A percentile compares a stretch with the other conserved stretches of the same genome.
These are phyloP conservation scores for Tetrahymena thermophila DNA, from an alignment of 73 alveolate genomes.

Conservation along the genomic window DNA sequence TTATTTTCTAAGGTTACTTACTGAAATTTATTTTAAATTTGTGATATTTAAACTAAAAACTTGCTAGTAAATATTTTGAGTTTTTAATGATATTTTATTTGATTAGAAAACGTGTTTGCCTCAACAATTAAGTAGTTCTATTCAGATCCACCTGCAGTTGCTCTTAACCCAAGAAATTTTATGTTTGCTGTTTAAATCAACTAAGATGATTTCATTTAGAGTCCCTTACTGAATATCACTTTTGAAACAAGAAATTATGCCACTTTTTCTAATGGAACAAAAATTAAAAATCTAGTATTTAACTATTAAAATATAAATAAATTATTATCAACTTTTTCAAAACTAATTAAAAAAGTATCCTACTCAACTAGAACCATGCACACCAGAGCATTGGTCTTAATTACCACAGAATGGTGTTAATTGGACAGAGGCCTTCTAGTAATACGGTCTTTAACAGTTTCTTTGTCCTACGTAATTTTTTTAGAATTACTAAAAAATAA, in stretches of 20 bases:
- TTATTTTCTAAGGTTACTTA: not conserved
- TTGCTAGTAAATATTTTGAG: not conserved
- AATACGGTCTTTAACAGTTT: not conserved
- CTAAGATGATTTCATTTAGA: not conserved
- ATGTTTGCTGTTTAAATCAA: not conserved
- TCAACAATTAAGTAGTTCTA: not conserved
- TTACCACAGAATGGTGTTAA: not conserved
- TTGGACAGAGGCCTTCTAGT: not conserved
- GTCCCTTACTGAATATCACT: not conserved
- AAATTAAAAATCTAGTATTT: not conserved
- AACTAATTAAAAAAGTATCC: not conserved
- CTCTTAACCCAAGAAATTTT: not conserved
- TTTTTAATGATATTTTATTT: not conserved
- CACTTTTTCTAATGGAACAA: not conserved
- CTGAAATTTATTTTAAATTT: not conserved
- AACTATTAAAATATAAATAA: not conserved
- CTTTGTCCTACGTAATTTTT: not conserved
- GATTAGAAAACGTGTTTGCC: not conserved
- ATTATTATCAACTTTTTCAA: not conserved
- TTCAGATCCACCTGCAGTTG: not conserved
- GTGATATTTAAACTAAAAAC: too few relatives aligned
- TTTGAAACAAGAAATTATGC: not conserved
- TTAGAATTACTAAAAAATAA: too few relatives aligned
- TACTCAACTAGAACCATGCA: not conserved
- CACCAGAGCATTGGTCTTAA: not conserved